These are phyloP conservation scores for Scedosporium boydii DNA, from an alignment of 2,329 filamentous ascomycete genomes.

Conservation along the genomic window DNA sequence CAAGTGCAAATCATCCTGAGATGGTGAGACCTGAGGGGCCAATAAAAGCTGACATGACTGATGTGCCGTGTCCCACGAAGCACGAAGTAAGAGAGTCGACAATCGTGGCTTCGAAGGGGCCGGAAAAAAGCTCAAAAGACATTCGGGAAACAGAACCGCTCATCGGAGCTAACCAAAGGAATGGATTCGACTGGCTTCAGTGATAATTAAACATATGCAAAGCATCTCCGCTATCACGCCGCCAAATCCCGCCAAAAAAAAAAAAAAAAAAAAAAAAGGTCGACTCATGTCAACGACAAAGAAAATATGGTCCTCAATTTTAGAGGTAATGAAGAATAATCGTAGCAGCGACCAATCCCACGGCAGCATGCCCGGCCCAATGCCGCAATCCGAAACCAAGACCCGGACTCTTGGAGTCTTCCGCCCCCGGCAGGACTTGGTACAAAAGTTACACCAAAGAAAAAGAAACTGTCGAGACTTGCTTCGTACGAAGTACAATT, in stretches of 20 bases:
- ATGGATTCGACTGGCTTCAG: neutral
- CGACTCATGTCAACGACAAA: neutral
- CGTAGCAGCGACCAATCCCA: neutral
- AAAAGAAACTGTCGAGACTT: neutral
- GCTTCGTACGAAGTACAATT: too few species aligned
- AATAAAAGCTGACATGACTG: neutral
- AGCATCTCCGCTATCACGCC: neutral
- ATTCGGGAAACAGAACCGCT: too few species aligned
- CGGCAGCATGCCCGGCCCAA: neutral
- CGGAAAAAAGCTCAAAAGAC: too few species aligned
- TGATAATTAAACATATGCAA: neutral
- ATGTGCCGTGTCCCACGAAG: neutral
- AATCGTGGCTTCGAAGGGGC: neutral
- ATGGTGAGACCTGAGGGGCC: neutral
- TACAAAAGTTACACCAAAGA: neutral
- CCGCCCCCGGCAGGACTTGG: neutral
- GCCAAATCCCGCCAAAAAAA: neutral
- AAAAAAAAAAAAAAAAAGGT: neutral
- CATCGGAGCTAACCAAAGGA: neutral
- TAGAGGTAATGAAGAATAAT: neutral
- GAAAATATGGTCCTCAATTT: neutral
- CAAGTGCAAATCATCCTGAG: neutral
- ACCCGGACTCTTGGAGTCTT: neutral
- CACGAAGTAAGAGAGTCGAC: neutral
- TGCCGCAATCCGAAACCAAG: neutral